These are phyloP conservation scores for Cardiospermum halicacabum DNA, from an alignment of 345 rosid genomes.

Conservation along the genomic window DNA sequence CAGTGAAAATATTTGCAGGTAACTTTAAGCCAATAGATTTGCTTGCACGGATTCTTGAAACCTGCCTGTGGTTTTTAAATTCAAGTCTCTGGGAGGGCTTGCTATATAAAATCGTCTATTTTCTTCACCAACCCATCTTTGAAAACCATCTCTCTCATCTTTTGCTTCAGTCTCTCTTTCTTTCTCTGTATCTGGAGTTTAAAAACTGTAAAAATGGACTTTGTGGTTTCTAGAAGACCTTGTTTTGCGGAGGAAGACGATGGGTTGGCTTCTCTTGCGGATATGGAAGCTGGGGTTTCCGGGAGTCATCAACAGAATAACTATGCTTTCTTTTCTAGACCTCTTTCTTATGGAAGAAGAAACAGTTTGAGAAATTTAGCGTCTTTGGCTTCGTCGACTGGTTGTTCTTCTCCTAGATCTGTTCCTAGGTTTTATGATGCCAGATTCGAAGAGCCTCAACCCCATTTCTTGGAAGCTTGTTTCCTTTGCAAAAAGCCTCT, in stretches of 20 bases:
- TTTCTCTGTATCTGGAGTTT: background rate
- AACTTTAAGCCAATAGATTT: constrained; percentile 44
- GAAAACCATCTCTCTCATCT: background rate
- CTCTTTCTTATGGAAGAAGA: constrained; percentile 31
- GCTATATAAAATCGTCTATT: constrained; percentile 17
- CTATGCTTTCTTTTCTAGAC: constrained; percentile 30
- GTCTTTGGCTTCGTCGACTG: constrained; percentile 13
- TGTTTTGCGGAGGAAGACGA: constrained; percentile 53
- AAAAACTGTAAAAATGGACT: constrained; percentile 18
- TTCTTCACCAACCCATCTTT: constrained; percentile 12
- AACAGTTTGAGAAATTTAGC: constrained; percentile 40
- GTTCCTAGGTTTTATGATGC: constrained; percentile 53
- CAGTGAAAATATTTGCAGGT: constrained; percentile 13
- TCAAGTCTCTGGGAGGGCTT: background rate
- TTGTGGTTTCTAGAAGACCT: constrained; percentile 22
- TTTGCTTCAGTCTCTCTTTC: background rate
- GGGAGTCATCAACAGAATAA: constrained; percentile 18
- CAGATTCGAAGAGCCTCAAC: constrained; percentile 53
- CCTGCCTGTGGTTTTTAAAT: constrained; percentile 29
- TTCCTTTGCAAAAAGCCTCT: constrained; percentile 64
- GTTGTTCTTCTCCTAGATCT: constrained; percentile 51
- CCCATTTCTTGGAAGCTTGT: constrained; percentile 71
- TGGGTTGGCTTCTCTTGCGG: constrained; percentile 52
- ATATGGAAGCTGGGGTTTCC: constrained; percentile 61
- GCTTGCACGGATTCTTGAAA: constrained; percentile 28